These are phyloP conservation scores for Fusarium citri DNA, from an alignment of 2,329 filamentous ascomycete genomes.

Conservation along the genomic window DNA sequence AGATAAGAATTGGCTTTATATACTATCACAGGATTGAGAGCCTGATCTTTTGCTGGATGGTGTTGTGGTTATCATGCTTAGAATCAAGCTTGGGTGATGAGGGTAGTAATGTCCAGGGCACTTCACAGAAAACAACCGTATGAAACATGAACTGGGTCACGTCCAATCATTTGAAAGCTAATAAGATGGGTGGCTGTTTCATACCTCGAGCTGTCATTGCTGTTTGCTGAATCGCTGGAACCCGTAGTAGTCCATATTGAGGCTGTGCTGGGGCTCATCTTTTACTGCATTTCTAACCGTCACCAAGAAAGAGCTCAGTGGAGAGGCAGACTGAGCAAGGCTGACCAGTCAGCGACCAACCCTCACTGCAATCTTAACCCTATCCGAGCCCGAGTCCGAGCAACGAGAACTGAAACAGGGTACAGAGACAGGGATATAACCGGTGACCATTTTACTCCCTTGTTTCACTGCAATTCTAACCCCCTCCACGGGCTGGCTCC, in stretches of 20 bases:
- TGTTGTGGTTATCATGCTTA: accelerated
- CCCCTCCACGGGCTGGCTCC: background rate
- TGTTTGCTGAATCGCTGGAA: background rate
- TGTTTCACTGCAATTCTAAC: background rate
- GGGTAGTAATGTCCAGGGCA: accelerated
- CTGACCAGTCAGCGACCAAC: no score
- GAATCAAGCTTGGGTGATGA: background rate
- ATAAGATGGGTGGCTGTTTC: background rate
- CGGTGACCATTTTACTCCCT: no score
- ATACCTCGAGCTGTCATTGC: background rate
- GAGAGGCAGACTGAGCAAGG: no score
- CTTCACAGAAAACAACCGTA: no score
- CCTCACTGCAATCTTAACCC: no score
- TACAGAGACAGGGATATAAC: no score
- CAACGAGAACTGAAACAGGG: no score
- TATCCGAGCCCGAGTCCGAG: no score
- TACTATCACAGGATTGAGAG: background rate
- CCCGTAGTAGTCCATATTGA: background rate
- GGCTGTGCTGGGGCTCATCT: background rate
- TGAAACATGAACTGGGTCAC: accelerated
- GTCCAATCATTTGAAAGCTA: background rate
- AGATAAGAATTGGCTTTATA: accelerated
- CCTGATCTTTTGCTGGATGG: accelerated
- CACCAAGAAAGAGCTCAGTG: no score
- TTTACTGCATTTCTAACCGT: background rate